Base-by-base conservation (phyloP, 148 eudicot genomes). In the Suaeda aralocaspica region DNA sequence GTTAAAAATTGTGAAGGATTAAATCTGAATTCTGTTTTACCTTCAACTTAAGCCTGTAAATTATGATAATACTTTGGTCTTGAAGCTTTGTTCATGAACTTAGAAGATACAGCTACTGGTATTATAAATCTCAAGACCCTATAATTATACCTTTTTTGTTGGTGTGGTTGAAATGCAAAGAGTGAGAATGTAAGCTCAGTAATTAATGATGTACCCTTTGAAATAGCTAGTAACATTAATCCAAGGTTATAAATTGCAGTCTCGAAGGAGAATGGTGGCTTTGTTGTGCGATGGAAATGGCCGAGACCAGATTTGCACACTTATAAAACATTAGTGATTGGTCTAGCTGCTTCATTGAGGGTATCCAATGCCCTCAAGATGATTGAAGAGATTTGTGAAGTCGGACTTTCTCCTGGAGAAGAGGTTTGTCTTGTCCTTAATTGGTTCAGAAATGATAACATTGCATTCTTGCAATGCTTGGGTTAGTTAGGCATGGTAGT, bases 351-450 rank as follows among this genome's bases (percentile, higher is more conserved):
- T 68, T 85, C 88, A 10, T 78, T 94, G 68, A 82, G 97, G 78
- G 96, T 94, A 64, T 87, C 90, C 0, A 91, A 91, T 72, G 91
- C 99, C 68, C 91, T 94, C 59, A 82, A 74, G 77, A 82, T 94
- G 66, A 65, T 94, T 64, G 82, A 81, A 8, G 76, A 77, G 49
- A 85, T 91, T 45, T 87, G 92, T 66, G 77, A 89, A 58, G 88
- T 91, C 48, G 92, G 98, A 75, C 90, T 86, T 72, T 91, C 99
- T 80, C 87, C 88, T 55, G 83, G 87, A 15, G 92, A 89, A 75
- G 97, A 94, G 97, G 99, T 94, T 74, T 31, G 58, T 0, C 29
- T 49, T 42, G 9, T 50, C 12, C 42, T 49, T 39, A n/a, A 21
- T 33, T 34, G 24, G 58, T 49, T 58, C 28, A 28, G 21, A 59